Evolutionary conservation across 176 grass and related monocot species (phyloP), one percentile per base, ranked within the genome.

Genomic region (Carex scoparia): DNA sequence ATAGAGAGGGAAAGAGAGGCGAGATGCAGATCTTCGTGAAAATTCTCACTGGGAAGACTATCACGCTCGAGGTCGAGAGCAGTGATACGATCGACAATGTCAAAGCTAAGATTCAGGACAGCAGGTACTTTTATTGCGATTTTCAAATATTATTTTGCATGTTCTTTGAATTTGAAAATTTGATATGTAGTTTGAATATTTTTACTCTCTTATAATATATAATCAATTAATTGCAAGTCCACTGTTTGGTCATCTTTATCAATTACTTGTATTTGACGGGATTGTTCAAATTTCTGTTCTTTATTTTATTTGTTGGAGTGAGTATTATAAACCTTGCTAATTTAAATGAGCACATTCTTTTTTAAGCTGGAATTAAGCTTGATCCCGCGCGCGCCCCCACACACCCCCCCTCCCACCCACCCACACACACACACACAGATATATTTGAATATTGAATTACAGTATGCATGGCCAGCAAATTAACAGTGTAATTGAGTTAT

Each of bases 21-120:
- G 79, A 86, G 87, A 95, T 99, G 96, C 96, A 99, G 91, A 95
- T 99, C 85, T 99, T 99, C 81, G 96, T 99, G 28, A 99, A 95
- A 87, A 99, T 93, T 56, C 93, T 94, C 3, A 99, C 97, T 15
- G 97, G 96, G 72, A 99, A 96, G 88, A 94, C 91, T 59, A 94
- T 99, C 91, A 99, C 97, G 1, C 93, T 99, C 64, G 93, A 99
- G 91, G 97, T 99, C 19, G 97, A 99, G 91, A 94, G 93, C 89
- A 95, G 91, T 87, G 93, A 96, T 83, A 96, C 97, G 62, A 91
- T 99, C 82, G 93, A 99, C 91, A 96, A 94, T 82, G 97, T 99
- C 85, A 99, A 95, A 80, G 96, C 96, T 7, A 99, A 99, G 93
- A 99, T 99, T 82, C 93, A 99, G 84, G 96, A 99, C 85, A 94